phyloP scores from a whole-genome alignment of 208 protist genomes.

The Novymonas esmeraldas region DNA sequence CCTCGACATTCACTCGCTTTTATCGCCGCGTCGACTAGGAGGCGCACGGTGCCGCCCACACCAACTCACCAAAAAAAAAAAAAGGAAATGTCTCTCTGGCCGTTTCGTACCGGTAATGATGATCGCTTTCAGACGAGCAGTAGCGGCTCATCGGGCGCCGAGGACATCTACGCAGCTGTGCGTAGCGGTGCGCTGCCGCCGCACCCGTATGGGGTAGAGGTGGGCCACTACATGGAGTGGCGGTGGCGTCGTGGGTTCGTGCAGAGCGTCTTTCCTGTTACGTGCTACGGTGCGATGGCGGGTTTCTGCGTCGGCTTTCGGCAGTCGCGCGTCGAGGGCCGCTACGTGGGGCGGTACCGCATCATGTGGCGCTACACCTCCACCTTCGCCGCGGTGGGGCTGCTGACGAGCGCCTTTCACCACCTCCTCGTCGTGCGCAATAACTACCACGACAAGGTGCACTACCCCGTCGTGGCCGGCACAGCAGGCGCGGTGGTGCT shows the following conservation, averaged over 20 bases:
- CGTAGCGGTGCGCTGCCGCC: constrained; percentile 55
- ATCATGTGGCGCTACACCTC: constrained; percentile 86
- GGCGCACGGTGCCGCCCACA: too few species aligned
- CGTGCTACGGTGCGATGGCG: constrained; percentile 59
- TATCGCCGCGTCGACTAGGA: too few species aligned
- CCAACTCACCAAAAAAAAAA: too few species aligned
- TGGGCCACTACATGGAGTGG: constrained; percentile 81
- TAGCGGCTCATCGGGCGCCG: constrained; percentile 2
- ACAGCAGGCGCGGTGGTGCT: constrained; percentile 45
- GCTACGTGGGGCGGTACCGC: constrained; percentile 78
- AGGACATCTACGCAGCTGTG: constrained; percentile 78
- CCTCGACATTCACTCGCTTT: too few species aligned
- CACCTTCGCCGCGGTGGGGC: constrained; percentile 70
- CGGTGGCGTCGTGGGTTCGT: constrained; percentile 80
- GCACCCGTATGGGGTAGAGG: constrained; percentile 64
- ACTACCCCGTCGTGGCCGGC: constrained; percentile 76
- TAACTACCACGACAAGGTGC: constrained; percentile 76
- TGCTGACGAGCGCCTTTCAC: constrained; percentile 76
- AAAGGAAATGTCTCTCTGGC: constrained; percentile 71
- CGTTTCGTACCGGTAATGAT: constrained; percentile 89
- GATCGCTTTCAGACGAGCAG: constrained; percentile 67
- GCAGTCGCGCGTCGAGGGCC: constrained; percentile 71
- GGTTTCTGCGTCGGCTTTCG: constrained; percentile 76
- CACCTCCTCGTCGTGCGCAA: constrained; percentile 81
- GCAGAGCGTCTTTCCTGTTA: constrained; percentile 80